A percentile compares a stretch with the other conserved stretches of the same genome.
Evolutionary conservation across 2,329 filamentous ascomycete genomes (phyloP).

Genomic region (Tympanopsis confertula): DNA sequence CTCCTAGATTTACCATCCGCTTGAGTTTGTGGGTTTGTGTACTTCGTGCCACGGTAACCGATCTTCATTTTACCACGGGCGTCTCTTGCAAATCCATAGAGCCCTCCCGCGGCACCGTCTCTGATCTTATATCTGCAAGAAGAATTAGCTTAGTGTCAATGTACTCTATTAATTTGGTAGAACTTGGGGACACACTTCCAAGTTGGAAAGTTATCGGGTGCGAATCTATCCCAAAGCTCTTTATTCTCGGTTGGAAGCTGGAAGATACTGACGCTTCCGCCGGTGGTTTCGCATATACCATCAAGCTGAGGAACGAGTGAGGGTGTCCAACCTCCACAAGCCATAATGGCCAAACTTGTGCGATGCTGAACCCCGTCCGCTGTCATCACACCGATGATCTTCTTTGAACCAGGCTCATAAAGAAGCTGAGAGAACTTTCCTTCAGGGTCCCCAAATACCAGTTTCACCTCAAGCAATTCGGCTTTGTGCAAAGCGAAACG

Average conservation of each 20-base stretch:
- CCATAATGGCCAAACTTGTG: slow-evolving; percentile 22
- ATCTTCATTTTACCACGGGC: slow-evolving; percentile 31
- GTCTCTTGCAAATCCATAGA: slow-evolving; percentile 34
- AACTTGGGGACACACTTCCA: slow-evolving; percentile 30
- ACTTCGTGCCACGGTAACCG: slow-evolving; percentile 38
- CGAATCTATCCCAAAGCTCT: slow-evolving; percentile 24
- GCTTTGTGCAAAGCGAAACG: slow-evolving; percentile 29
- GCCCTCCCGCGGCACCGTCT: slow-evolving; percentile 22
- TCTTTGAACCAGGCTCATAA: slow-evolving; percentile 6
- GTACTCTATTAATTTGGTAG: no score
- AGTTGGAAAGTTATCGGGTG: slow-evolving; percentile 29
- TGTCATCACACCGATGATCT: slow-evolving; percentile 24
- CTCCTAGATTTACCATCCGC: slow-evolving; percentile 23
- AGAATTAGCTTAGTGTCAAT: no score
- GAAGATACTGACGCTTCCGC: slow-evolving; percentile 29
- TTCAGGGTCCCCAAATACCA: slow-evolving; percentile 20
- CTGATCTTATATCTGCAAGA: slow-evolving; percentile 10
- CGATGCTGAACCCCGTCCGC: slow-evolving; percentile 18
- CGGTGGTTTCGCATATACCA: slow-evolving; percentile 32
- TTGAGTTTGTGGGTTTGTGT: slow-evolving; percentile 26
- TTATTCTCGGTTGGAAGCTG: slow-evolving; percentile 23
- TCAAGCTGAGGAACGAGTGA: slow-evolving; percentile 25
- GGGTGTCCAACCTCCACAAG: slow-evolving; percentile 31
- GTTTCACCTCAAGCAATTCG: slow-evolving; percentile 22
- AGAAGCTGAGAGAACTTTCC: slow-evolving; percentile 17